phyloP scores from a whole-genome alignment of 2,329 filamentous ascomycete genomes.

The Colletotrichum eremochloae region DNA sequence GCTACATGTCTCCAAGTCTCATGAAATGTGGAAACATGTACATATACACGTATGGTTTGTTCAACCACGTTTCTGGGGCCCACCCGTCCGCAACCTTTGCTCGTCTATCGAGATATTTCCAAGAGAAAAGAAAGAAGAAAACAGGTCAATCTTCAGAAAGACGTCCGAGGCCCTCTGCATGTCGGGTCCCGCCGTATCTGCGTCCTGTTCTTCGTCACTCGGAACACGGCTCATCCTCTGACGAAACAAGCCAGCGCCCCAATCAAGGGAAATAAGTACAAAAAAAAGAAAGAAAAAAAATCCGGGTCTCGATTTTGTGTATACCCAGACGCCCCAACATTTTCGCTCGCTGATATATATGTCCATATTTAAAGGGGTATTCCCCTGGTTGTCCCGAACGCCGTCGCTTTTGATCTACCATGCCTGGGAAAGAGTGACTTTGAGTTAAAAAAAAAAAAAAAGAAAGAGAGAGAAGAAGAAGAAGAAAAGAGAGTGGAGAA shows the following conservation, averaged over 20 bases:
- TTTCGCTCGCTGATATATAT: neutral
- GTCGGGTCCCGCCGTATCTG: neutral
- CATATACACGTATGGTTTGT: neutral
- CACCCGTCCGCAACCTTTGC: neutral
- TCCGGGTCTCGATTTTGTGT: neutral
- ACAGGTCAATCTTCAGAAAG: too few relatives aligned
- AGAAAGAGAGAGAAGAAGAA: neutral
- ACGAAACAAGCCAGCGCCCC: neutral
- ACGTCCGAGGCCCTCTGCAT: neutral
- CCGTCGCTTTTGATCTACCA: conserved; percentile 15
- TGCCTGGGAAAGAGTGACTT: conserved; percentile 9
- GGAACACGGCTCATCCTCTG: neutral
- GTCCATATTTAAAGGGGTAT: neutral
- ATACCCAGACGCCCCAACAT: conserved; percentile 13
- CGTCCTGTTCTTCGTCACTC: neutral
- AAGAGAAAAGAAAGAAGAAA: neutral
- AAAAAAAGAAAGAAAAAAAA: neutral
- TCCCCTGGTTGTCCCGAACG: conserved; percentile 16
- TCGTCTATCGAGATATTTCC: neutral
- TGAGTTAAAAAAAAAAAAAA: neutral
- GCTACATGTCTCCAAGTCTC: neutral
- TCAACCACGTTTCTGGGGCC: neutral
- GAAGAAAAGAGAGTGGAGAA: conserved; percentile 22
- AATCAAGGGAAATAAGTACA: neutral
- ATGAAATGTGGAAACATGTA: neutral